Evolutionary conservation across 495 filamentous ascomycete species (phyloP), one percentile per base, ranked within the genome.

Genomic region (Platismatia glauca): DNA sequence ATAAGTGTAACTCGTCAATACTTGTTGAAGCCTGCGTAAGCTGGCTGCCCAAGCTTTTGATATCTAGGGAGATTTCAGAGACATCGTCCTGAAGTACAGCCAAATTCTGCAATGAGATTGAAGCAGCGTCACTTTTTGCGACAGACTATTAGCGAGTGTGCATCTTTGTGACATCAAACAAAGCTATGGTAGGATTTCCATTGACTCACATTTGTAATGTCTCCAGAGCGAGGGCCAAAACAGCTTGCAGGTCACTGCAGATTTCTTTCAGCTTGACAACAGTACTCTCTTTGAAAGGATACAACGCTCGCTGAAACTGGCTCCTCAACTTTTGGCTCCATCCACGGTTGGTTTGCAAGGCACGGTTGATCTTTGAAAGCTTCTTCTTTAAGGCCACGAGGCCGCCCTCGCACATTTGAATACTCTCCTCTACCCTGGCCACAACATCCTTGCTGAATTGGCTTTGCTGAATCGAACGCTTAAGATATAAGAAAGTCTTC

Each of bases 251-350:
- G 20, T 64, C 64, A 33, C 27, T 59, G 15, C 58, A 59, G 22
- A 58, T 55, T 39, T 61, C 62, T 33, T 59, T 55, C 15, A 66
- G 43, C 27, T 55, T 66, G 38, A 55, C 63, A 16, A 66, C 18
- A 33, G 63, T 66, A 33, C 55, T 66, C 55, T 66, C 63, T 39
- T 61, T 66, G 43, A 66, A 66, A 6, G 64, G 55, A 9, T 60
- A 66, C 29, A 53, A 11, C 53, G 34, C 33, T 44, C 63, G 44
- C 22, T 52, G 60, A 56, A 62, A 56, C 4, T 53, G 60, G n/a
- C 18, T 18, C 22, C 38, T 62, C 29, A 52, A 4, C 7, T 56
- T 62, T 4, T 62, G 16, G 4, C 15, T 62, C 34, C 50, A 56
- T n/a, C 38, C 39, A 9, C 15, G 4, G 27, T 56, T 52, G 20